phyloP scores from a whole-genome alignment of 106 monocot species.

The Dendrobium officinale region DNA sequence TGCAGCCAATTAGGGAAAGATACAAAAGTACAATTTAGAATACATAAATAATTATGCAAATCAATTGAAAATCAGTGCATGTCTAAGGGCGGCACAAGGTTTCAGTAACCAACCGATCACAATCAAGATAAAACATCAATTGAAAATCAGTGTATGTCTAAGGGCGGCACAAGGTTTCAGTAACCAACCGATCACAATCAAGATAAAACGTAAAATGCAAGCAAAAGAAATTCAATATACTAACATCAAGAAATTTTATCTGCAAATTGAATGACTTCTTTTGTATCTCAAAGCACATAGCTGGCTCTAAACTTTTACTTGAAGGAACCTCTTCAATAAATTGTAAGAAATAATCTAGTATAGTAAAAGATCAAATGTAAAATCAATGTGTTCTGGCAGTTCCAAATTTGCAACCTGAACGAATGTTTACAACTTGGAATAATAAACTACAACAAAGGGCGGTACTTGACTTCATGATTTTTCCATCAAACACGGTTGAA shows the following conservation, averaged over 20 bases:
- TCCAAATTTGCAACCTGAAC: too few relatives aligned
- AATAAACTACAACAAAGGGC: too few relatives aligned
- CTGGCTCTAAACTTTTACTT: neutral
- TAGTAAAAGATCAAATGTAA: neutral
- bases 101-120: neutral
- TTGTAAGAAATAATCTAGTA: neutral
- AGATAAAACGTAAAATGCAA: neutral
- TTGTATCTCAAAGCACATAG: neutral
- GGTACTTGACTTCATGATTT: too few relatives aligned
- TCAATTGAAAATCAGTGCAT: neutral
- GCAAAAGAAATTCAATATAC: neutral
- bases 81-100: neutral
- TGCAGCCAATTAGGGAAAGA: conserved; percentile 15
- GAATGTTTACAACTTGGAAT: too few relatives aligned
- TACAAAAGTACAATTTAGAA: neutral
- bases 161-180: neutral
- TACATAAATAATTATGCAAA: neutral
- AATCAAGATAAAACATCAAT: neutral
- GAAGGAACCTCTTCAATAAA: neutral
- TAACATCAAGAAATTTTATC: neutral
- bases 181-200: neutral
- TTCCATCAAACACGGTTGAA: too few relatives aligned
- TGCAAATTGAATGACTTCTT: neutral
- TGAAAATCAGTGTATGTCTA: neutral
- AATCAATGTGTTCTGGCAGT: neutral